Base-by-base conservation (phyloP, 2,329 filamentous ascomycete genomes). In the Kalmusia sp. region DNA sequence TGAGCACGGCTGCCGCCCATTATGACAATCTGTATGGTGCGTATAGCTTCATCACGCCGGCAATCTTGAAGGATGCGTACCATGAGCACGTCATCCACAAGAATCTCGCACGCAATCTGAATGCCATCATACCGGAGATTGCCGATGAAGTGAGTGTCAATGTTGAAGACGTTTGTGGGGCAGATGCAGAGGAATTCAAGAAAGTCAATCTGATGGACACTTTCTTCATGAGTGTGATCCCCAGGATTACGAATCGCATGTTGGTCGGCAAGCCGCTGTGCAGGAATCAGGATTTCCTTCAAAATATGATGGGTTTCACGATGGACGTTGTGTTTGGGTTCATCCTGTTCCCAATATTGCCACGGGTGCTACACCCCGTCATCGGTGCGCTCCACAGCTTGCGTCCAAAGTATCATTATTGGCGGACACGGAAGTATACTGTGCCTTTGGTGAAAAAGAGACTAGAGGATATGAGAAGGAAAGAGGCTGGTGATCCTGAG, bases 371-470 rank as follows among this genome's bases (percentile, higher is more conserved):
- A 2, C 80, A 83, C 21, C 81, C 82, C 0, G 54, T 86, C 1
- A 49, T 84, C 4, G 80, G 81, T 8, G 76, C 70, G 3, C 59
- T 84, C 1, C 57, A 80, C 19, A 63, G 77, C 3, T 59, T 84
- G 1, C 70, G 76, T 1, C 82, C 82, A 58, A 76, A 77, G 59
- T 74, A 77, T 22, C 77, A 82, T 53, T 84, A 79, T 71, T 72
- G 76, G 53, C 73, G 71, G 33, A 74, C 78, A 2, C 70, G 79
- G 39, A 71, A 67, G 24, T 65, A 75, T 22, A 73, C 80, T 4
- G 52, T 79, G 5, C 82, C 84, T 0, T 41, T 82, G n/a, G 81
- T 87, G 51, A 62, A 74, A 25, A 64, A 80, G 59, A 80, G 84
- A 1, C 70, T 85, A 7, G 62, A 73, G 9, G 74, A 80, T 44